Evolutionary conservation across 331 rosid genomes (phyloP).

Genomic region (Phaseolus coccineus): DNA sequence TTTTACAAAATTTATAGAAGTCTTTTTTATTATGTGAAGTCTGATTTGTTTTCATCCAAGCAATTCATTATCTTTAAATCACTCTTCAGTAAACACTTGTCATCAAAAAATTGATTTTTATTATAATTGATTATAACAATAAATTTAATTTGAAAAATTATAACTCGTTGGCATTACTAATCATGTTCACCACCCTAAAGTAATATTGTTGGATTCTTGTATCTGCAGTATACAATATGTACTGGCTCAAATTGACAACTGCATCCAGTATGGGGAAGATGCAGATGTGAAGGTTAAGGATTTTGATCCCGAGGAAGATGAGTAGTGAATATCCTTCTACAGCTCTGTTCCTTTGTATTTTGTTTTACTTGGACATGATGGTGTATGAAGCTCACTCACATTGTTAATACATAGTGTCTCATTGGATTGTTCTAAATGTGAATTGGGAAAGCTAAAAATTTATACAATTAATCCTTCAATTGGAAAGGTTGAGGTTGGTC

Average conservation of each 20-base stretch:
- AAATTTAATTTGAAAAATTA: too few relatives aligned
- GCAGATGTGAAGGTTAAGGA: constrained; percentile 77
- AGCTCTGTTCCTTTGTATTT: background rate
- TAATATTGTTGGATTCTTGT: constrained; percentile 34
- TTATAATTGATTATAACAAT: too few relatives aligned
- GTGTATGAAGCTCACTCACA: constrained; percentile 17
- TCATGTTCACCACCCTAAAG: background rate
- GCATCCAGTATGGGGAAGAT: constrained; percentile 80
- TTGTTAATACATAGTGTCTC: constrained; percentile 41
- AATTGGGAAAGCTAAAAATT: background rate
- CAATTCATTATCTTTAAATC: too few relatives aligned
- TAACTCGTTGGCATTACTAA: background rate
- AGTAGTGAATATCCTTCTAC: constrained; percentile 38
- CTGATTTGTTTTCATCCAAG: too few relatives aligned
- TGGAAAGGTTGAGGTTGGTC: constrained; percentile 25
- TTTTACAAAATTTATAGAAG: too few relatives aligned
- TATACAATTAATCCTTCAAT: constrained; percentile 3
- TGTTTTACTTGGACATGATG: constrained; percentile 1
- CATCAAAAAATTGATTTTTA: too few relatives aligned
- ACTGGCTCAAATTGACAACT: constrained; percentile 71
- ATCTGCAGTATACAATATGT: constrained; percentile 70
- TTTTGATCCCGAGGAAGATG: constrained; percentile 69
- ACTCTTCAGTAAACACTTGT: too few relatives aligned
- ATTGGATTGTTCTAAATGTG: constrained; percentile 36
- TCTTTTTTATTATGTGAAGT: too few relatives aligned